Evolutionary conservation across 116 monocot genomes (phyloP).

Genomic region (Iris pallida): DNA sequence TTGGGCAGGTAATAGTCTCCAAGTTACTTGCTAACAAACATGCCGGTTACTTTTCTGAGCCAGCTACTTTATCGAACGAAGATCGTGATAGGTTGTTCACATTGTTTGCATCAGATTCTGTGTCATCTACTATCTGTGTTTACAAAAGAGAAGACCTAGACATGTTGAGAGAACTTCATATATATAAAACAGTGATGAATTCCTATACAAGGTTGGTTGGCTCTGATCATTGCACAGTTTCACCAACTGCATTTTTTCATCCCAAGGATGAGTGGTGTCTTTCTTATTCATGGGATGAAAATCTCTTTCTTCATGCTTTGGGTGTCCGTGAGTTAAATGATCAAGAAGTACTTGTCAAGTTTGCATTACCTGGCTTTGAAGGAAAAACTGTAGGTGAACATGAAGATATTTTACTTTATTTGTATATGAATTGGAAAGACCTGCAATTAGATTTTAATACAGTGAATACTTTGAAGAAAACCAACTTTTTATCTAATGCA

Average conservation of each 20-base stretch:
- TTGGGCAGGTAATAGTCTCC: slow-evolving; percentile 58
- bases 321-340: slow-evolving; percentile 64
- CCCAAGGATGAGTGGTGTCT: slow-evolving; percentile 69
- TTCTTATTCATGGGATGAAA: slow-evolving; percentile 33
- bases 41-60: slow-evolving; percentile 56
- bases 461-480: slow-evolving; percentile 58
- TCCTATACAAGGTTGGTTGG: slow-evolving; percentile 56
- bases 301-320: slow-evolving; percentile 60
- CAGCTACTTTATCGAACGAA: slow-evolving; percentile 57
- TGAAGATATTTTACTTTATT: slow-evolving; percentile 69
- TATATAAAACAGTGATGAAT: slow-evolving; percentile 75
- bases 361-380: slow-evolving; percentile 92
- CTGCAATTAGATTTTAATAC: slow-evolving; percentile 56
- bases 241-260: slow-evolving; percentile 74
- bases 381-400: slow-evolving; percentile 60
- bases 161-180: slow-evolving; percentile 70
- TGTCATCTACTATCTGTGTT: slow-evolving; percentile 25
- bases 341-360: slow-evolving; percentile 71
- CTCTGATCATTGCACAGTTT: slow-evolving; percentile 55
- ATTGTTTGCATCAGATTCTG: slow-evolving; percentile 66
- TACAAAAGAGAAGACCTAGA: slow-evolving; percentile 86
- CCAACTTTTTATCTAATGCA: slow-evolving; percentile 73
- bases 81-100: slow-evolving; percentile 70
- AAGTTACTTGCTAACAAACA: slow-evolving; percentile 66
- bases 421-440: slow-evolving; percentile 81